Percentiles rank a stretch among this genome's conserved stretches.
These are phyloP conservation scores for Verticillium nonalfalfae DNA, from an alignment of 2,329 filamentous ascomycete species.

Conservation along the genomic window DNA sequence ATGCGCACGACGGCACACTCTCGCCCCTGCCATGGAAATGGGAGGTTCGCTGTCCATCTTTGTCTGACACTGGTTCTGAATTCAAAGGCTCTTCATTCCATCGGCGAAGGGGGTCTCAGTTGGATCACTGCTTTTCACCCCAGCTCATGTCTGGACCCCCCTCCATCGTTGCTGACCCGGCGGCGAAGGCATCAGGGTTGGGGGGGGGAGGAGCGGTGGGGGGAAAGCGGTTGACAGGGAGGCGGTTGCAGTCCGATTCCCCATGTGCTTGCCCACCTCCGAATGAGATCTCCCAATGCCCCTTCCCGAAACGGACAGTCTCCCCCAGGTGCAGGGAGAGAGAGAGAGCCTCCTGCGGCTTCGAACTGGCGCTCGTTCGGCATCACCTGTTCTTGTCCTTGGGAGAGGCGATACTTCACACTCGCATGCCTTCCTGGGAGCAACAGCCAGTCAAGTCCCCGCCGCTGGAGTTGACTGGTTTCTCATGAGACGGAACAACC, in stretches of 20 bases:
- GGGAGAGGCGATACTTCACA: too few species aligned
- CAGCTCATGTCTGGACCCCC: neutral
- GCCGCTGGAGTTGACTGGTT: too few species aligned
- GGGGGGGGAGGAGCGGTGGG: neutral
- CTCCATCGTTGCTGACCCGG: neutral
- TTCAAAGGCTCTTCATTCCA: neutral
- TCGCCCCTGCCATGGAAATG: neutral
- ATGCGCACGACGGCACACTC: neutral
- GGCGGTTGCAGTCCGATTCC: neutral
- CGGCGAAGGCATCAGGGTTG: neutral
- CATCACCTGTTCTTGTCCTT: too few species aligned
- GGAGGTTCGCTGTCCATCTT: neutral
- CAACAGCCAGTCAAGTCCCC: too few species aligned
- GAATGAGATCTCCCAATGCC: neutral
- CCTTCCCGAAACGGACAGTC: neutral
- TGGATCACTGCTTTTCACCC: neutral
- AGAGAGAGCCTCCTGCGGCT: neutral
- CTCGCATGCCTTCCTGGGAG: too few species aligned
- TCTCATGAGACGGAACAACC: neutral
- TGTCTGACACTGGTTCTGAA: neutral
- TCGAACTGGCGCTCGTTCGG: too few species aligned
- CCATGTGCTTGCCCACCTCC: neutral
- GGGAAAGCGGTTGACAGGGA: neutral
- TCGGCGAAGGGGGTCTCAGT: neutral
- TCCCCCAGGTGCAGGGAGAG: neutral